These are phyloP conservation scores for Dalbergia cultrata DNA, from an alignment of 306 rosid species.

Conservation along the genomic window DNA sequence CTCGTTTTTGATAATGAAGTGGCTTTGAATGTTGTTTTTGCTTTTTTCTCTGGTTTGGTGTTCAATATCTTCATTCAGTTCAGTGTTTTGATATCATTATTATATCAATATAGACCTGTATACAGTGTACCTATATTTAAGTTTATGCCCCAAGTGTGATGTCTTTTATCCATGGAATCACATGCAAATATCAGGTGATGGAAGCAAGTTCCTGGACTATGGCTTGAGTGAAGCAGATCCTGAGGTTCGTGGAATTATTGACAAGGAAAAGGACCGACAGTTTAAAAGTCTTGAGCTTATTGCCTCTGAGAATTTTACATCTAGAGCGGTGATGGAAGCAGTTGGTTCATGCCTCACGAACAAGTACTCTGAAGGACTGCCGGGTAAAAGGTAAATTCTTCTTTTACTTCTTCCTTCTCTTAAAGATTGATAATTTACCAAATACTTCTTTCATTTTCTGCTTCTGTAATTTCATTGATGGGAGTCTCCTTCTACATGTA, in stretches of 20 bases:
- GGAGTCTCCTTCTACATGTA: constrained; percentile 17
- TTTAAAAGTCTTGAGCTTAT: constrained; percentile 94
- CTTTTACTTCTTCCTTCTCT: background rate
- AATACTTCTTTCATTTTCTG: constrained; percentile 20
- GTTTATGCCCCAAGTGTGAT: constrained; percentile 26
- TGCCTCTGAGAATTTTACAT: constrained; percentile 96
- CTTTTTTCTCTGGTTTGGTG: constrained; percentile 24
- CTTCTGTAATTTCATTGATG: constrained; percentile 26
- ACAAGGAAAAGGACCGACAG: constrained; percentile 83
- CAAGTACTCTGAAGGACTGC: constrained; percentile 95
- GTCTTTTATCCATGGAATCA: constrained; percentile 20
- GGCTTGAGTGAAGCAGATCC: constrained; percentile 88
- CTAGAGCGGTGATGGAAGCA: constrained; percentile 98
- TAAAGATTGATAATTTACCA: background rate
- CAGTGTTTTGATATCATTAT: background rate
- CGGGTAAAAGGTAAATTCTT: constrained; percentile 83
- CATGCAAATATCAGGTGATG: constrained; percentile 54
- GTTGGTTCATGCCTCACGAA: constrained; percentile 97
- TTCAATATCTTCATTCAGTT: constrained; percentile 17
- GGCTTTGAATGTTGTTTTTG: constrained; percentile 2
- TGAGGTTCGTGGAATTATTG: constrained; percentile 71
- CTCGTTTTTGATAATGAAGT: background rate
- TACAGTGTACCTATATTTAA: background rate
- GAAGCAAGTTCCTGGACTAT: constrained; percentile 68
- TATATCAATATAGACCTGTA: constrained; percentile 7